phyloP scores from a whole-genome alignment of 352 stramenopile species.

The Pythium phragmiticola region DNA sequence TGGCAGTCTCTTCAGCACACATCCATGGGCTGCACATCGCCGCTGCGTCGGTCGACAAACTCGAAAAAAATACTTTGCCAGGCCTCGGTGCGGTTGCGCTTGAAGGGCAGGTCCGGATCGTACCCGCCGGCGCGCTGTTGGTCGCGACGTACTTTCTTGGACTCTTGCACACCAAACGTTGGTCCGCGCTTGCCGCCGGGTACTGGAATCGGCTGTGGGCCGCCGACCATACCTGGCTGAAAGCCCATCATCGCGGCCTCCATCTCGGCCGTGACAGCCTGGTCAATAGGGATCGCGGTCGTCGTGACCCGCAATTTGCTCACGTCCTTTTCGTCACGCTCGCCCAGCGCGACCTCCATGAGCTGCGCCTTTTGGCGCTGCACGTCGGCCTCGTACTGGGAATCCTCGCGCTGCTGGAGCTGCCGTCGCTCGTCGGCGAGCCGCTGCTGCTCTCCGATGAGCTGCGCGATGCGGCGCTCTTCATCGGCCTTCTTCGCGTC shows the following conservation, averaged over 20 bases:
- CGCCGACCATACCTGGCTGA: constrained; percentile 68
- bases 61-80: constrained; percentile 79
- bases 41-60: constrained; percentile 31
- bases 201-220: constrained; percentile 72
- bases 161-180: constrained; percentile 76
- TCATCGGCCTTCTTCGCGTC: constrained; percentile 86
- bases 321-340: constrained; percentile 80
- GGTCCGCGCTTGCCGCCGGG: constrained; percentile 77
- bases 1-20: constrained; percentile 19
- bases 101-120: constrained; percentile 73
- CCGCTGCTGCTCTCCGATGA: constrained; percentile 82
- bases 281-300: constrained; percentile 82
- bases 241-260: constrained; percentile 89
- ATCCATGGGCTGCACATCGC: constrained; percentile 27
- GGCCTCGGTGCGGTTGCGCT: constrained; percentile 75
- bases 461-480: constrained; percentile 80
- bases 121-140: constrained; percentile 82
- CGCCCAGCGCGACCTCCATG: constrained; percentile 83
- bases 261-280: constrained; percentile 86
- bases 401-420: constrained; percentile 78
- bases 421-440: constrained; percentile 71
- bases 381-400: constrained; percentile 78
- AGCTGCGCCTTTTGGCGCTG: constrained; percentile 81
- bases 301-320: constrained; percentile 70
- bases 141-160: constrained; percentile 74